phyloP scores from a whole-genome alignment of 1,284 basidiomycete genomes.

The Sanghuangporus weigelae region DNA sequence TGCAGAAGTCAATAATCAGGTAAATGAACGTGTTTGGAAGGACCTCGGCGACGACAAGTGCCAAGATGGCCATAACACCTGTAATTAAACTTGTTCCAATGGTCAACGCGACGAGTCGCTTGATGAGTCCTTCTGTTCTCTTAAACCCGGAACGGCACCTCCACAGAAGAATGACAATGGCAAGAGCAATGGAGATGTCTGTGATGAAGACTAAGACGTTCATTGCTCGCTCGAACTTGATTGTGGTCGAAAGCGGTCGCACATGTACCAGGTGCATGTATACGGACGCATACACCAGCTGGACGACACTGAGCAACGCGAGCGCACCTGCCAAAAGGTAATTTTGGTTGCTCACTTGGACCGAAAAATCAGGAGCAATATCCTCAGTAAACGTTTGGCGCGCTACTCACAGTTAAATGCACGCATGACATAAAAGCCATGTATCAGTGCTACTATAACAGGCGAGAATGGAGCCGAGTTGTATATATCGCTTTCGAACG shows the following conservation, averaged over 20 bases:
- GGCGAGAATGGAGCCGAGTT: not conserved
- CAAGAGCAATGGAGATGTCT: not conserved
- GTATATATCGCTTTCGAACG: not conserved
- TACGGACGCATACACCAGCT: not conserved
- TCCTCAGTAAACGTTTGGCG: not conserved
- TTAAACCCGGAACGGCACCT: constrained; percentile 2
- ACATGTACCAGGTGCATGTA: not conserved
- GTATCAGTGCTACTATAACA: not conserved
- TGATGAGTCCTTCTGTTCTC: constrained; percentile 3
- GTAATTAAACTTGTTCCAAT: not conserved
- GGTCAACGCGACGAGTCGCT: constrained; percentile 1
- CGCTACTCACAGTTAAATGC: not conserved
- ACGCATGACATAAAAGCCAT: not conserved
- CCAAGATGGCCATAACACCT: not conserved
- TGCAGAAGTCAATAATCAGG: not conserved
- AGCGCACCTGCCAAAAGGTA: not conserved
- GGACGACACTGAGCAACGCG: not conserved
- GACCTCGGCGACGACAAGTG: not conserved
- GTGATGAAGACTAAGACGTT: not conserved
- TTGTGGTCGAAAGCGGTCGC: not conserved
- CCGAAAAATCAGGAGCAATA: not conserved
- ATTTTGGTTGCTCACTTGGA: constrained; percentile 3
- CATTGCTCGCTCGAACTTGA: not conserved
- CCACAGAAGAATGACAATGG: not conserved
- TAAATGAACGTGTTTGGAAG: not conserved